Percentiles rank a stretch among this genome's conserved stretches.
These are phyloP conservation scores for Arachis hypogaea DNA, from an alignment of 306 rosid genomes.

Conservation along the genomic window DNA sequence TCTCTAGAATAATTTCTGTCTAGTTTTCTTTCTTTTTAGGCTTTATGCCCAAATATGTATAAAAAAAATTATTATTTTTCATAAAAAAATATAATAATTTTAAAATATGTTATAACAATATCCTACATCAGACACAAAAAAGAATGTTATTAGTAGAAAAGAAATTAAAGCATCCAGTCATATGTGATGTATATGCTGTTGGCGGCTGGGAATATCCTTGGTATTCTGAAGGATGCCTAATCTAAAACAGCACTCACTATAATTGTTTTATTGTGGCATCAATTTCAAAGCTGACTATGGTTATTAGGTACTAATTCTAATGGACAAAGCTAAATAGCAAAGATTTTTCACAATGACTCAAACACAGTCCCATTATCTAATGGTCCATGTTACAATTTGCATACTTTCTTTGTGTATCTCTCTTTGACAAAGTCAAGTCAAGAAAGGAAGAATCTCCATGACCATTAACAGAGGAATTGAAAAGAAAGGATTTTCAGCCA, in stretches of 20 bases:
- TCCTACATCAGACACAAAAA: too few relatives aligned
- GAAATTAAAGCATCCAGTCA: constrained; percentile 39
- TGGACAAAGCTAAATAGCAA: constrained; percentile 7
- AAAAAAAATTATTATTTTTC: too few relatives aligned
- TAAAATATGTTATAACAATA: too few relatives aligned
- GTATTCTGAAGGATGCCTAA: constrained; percentile 14
- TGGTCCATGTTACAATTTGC: constrained; percentile 5
- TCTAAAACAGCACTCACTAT: constrained; percentile 32
- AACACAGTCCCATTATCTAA: background rate
- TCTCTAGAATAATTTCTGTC: too few relatives aligned
- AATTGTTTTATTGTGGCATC: constrained; percentile 24
- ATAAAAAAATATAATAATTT: too few relatives aligned
- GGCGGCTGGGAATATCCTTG: constrained; percentile 48
- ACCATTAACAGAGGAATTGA: constrained; percentile 9
- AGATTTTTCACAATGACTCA: constrained; percentile 2
- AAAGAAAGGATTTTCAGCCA: constrained; percentile 19
- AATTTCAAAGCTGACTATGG: constrained; percentile 30
- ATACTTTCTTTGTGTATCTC: background rate
- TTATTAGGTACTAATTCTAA: background rate
- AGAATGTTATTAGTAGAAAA: too few relatives aligned
- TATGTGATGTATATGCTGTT: constrained; percentile 35
- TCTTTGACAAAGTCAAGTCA: constrained; percentile 31
- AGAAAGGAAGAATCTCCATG: constrained; percentile 35
- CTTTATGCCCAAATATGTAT: too few relatives aligned
- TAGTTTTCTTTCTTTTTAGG: too few relatives aligned